phyloP scores from a whole-genome alignment of 192 early-diverging fungal species.

The Dissophora globulifera region DNA sequence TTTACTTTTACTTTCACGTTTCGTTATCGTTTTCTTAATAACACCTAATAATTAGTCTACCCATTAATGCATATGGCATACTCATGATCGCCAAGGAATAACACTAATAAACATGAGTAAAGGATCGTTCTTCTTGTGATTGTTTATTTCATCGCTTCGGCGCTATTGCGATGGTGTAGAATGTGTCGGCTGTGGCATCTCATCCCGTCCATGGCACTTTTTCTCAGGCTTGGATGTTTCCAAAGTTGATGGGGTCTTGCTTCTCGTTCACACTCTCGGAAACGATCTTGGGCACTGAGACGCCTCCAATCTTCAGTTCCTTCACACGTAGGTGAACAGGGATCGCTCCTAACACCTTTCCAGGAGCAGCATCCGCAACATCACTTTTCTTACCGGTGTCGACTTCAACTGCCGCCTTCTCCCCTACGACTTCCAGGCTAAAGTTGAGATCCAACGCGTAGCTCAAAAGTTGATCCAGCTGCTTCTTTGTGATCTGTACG shows the following conservation, averaged over 20 bases:
- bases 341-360: constrained; percentile 5
- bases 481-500: neutral
- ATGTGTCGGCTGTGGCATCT: too few species aligned
- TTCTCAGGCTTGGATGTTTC: constrained; percentile 13
- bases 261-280: constrained; percentile 3
- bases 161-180: too few species aligned
- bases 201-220: too few species aligned
- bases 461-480: constrained; percentile 14
- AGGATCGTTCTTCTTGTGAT: too few species aligned
- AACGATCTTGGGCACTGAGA: neutral
- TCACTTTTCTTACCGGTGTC: too few species aligned
- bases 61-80: too few species aligned
- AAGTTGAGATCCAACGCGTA: constrained; percentile 7
- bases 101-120: too few species aligned
- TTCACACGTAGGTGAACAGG: constrained; percentile 31
- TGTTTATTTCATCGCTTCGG: too few species aligned
- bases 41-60: too few species aligned
- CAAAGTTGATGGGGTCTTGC: constrained; percentile 16
- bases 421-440: constrained; percentile 7
- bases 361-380: too few species aligned
- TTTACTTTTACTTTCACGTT: too few species aligned
- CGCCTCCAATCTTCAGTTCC: constrained; percentile 20
- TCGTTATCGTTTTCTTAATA: too few species aligned
- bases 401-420: neutral
- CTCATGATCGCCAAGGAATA: neutral